Base-by-base conservation (phyloP, 2,329 filamentous ascomycete species). In the Hysterium pulicare region DNA sequence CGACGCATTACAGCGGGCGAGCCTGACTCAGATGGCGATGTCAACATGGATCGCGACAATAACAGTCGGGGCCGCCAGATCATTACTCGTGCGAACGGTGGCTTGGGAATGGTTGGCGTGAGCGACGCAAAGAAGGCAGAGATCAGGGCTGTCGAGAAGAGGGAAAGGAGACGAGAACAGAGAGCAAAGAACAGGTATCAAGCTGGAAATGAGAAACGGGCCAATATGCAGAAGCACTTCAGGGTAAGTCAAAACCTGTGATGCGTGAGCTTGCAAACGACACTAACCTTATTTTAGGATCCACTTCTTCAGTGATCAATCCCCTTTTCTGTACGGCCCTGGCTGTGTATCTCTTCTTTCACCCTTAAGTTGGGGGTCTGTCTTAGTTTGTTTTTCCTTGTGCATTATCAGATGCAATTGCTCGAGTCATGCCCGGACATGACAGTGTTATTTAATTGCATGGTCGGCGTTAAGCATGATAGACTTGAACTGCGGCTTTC, bases 211-310 rank as follows among this genome's bases (percentile, higher is more conserved):
- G 84, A 91, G 59, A 85, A 81, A 72, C 79, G 79, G 57, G 76
- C 72, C 47, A 95, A 96, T 70, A 78, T 78, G 73, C 88, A 94
- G 66, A 86, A 86, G 70, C 82, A 86, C 65, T 86, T 77, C 75
- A 75, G 83, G 59, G 78, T 56, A 41, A 46, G 53, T 48, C 21
- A 43, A 10, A n/a, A n/a, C n/a, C n/a, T n/a, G n/a, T n/a, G n/a
- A n/a, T n/a, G n/a, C n/a, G n/a, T n/a, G n/a, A n/a, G n/a, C n/a
- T n/a, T n/a, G n/a, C n/a, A n/a, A n/a, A n/a, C n/a, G 24, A 10
- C 24, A 16, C 39, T 47, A 34, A 41, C 32, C 30, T 32, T 28
- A 17, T 22, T 39, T 7, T 47, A 73, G 66, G 78, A 82, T 60
- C 77, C 68, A 20, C 68, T 77, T 35, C 66, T 77, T 40, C 75